Conservation (phyloP, 495 filamentous ascomycete species). For the Cercophora sp. region DNA sequence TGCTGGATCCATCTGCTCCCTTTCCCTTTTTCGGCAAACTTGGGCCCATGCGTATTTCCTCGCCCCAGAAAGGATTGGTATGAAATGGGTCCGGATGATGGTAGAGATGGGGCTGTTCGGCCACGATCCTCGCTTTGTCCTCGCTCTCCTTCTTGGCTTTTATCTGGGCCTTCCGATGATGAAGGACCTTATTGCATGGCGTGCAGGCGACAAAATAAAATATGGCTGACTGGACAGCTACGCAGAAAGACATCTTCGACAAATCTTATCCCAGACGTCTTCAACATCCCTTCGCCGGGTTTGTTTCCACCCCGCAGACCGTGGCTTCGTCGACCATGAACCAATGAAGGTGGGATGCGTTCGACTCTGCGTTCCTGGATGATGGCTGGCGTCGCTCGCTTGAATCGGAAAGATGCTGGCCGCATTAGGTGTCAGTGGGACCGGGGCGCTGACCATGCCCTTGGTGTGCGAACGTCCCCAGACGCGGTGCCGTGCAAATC, state of each 20-base stretch:
- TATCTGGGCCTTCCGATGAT: slow-evolving; percentile 62
- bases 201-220: slow-evolving; percentile 85
- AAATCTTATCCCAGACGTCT: not conserved
- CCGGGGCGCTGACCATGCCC: no score
- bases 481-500: no score
- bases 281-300: not conserved
- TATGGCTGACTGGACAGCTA: slow-evolving; percentile 69
- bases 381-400: no score
- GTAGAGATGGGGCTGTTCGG: slow-evolving; percentile 68
- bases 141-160: slow-evolving; percentile 58
- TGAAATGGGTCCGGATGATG: slow-evolving; percentile 75
- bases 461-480: no score
- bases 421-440: no score
- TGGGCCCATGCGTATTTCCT: slow-evolving; percentile 79
- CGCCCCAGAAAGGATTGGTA: slow-evolving; percentile 81
- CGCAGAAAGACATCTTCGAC: slow-evolving; percentile 48
- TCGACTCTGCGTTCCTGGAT: no score
- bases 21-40: slow-evolving; percentile 61
- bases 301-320: slow-evolving; percentile 1
- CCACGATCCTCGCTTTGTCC: slow-evolving; percentile 55
- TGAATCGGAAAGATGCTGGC: no score
- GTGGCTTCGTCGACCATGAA: no score
- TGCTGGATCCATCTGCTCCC: slow-evolving; percentile 41
- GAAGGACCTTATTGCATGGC: slow-evolving; percentile 63
- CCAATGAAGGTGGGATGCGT: no score